Base-by-base conservation (phyloP, 805 yeast species). In the Monosporozyma yasuniensis region DNA sequence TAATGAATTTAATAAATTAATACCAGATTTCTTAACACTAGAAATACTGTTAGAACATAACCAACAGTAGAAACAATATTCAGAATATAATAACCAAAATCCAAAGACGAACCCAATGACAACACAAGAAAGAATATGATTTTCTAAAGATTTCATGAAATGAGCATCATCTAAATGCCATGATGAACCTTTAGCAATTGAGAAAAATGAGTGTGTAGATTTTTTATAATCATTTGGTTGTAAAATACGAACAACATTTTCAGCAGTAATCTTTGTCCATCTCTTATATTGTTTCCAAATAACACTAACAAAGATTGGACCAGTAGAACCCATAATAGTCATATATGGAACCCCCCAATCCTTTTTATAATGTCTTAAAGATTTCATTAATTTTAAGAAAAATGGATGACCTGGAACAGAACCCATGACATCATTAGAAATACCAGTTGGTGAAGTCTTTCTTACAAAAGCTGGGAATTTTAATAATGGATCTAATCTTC, bases 401-500 rank as follows among this genome's bases (percentile, higher is more conserved):
- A 89, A 86, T 2, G 96, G 95, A 66, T 89, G 97, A 45, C 74
- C 72, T 39, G 95, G 96, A 12, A 84, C 81, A 2, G 90, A 72
- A 14, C 95, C 96, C 95, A 89, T 86, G 12, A 88, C 89, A 63
- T 89, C 96, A 64, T 89, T 89, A 7, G 95, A 86, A 42, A 89
- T 80, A 44, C 96, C 97, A 0, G 95, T 83, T 30, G 97, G 97
- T 5, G 77, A 69, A 1, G 97, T 88, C 60, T 86, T 85, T 55
- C 96, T 74, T 19, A 86, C 84, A 71, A 87, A 86, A 2, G 95
- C 93, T 0, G 95, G 88, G 7, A 79, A 83, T 1, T 83, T 75
- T 50, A 88, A 74, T 48, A 89, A 68, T 0, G 95, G 95, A 62
- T 89, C 96, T 52, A 89, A 71, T 51, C 74, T 74, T 53, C 89